phyloP scores from a whole-genome alignment of 768 basidiomycete species.

The Artomyces pyxidatus region DNA sequence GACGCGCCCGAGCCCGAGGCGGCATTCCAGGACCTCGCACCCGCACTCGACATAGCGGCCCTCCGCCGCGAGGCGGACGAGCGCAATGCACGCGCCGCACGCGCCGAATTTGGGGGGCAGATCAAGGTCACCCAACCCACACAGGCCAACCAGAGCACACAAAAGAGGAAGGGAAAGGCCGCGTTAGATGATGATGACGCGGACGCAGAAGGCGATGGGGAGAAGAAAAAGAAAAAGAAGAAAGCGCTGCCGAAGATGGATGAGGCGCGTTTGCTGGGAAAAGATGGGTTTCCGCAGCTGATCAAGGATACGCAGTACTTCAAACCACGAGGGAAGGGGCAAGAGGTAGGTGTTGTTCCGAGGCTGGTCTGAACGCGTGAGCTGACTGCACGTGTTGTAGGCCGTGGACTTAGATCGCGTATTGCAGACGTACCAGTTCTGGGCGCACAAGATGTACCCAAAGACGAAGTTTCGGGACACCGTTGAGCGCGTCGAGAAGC shows the following conservation, averaged over 20 bases:
- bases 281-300: conserved; percentile 73
- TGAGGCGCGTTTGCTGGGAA: conserved; percentile 64
- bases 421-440: conserved; percentile 84
- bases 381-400: conserved; percentile 31
- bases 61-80: conserved; percentile 49
- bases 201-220: conserved; percentile 23
- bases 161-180: conserved; percentile 28
- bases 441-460: conserved; percentile 91
- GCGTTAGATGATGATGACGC: conserved; percentile 12
- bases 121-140: conserved; percentile 31
- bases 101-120: conserved; percentile 42
- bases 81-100: conserved; percentile 31
- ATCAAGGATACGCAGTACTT: conserved; percentile 72
- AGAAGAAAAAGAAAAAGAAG: conserved; percentile 31
- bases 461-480: conserved; percentile 85
- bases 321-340: conserved; percentile 80
- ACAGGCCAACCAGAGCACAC: conserved; percentile 22
- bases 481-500: conserved; percentile 74
- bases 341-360: conserved; percentile 56
- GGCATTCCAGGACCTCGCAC: conserved; percentile 30
- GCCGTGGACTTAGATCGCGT: conserved; percentile 73
- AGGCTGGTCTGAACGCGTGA: neutral
- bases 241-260: conserved; percentile 57
- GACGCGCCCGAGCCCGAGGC: conserved; percentile 40
- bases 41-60: conserved; percentile 44